Base-by-base conservation (phyloP, 129 eudicot genomes). In the Escallonia rubra region DNA sequence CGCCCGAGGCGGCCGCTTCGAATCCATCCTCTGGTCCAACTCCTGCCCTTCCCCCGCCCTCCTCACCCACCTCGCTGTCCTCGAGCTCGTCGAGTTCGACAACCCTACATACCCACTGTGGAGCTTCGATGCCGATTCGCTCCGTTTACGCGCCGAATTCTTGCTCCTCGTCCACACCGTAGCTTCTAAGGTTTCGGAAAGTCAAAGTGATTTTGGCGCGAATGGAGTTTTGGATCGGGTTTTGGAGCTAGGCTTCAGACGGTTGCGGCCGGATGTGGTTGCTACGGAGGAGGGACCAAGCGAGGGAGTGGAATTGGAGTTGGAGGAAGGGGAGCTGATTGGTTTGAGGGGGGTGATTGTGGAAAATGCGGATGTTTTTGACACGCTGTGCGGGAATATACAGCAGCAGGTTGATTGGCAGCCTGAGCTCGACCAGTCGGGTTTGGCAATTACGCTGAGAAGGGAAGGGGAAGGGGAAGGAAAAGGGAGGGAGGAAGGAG, bases 221-320 rank as follows among this genome's bases (percentile, higher is more conserved):
- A 12, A 23, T 23, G 34, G 72, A 55, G 80, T 87, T 15, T 57
- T 87, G 73, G 84, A 79, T 76, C 73, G 66, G 70, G 47, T 88
- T 15, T 66, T 66, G 60, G 91, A 79, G 66, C 42, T 86, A n/a
- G 98, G 98, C 2, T 80, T 86, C 41, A 78, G 71, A 42, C 60
- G 96, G 58, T 72, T 93, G 86, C 86, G 70, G 80, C 83, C 95
- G 56, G 87, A 83, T 93, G 81, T 80, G 61, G 59, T 81, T 78
- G 86, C 49, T 43, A 48, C 23, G 59, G 89, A 77, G 15, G 78
- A 53, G 5, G 76, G 66, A 38, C 78, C 11, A 68, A 73, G 63
- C 40, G 85, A 63, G 45, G 74, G 52, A 64, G 68, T 67, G 48
- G 67, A 40, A 48, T 46, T 56, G 59, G 86, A 69, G 71, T 68